Evolutionary conservation across 345 rosid species (phyloP).

Genomic region (Syzygium jambos): DNA sequence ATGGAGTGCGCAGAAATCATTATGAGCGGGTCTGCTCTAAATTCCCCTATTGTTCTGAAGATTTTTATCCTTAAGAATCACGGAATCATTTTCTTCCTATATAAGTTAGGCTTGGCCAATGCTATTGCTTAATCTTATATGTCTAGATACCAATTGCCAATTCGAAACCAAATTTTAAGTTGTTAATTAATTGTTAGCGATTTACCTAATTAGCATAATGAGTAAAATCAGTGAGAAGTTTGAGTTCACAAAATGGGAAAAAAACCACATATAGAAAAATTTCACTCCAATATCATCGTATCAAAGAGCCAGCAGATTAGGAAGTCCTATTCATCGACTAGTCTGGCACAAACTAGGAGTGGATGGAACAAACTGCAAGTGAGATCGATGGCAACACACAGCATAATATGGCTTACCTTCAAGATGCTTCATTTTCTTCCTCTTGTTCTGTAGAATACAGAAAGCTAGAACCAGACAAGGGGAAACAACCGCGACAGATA

Average conservation of each 20-base stretch:
- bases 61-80: not conserved
- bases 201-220: not conserved
- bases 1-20: not conserved
- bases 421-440: not conserved
- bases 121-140: not conserved
- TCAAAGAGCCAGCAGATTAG: not conserved
- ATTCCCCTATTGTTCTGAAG: not conserved
- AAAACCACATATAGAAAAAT: not conserved
- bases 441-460: not conserved
- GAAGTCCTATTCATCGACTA: not conserved
- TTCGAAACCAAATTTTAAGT: no score
- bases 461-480: not conserved
- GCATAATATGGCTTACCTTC: slow-evolving; percentile 3
- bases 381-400: not conserved
- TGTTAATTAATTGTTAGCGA: no score
- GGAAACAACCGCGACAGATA: not conserved
- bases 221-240: not conserved
- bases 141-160: no score
- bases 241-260: not conserved
- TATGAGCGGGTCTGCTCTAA: not conserved
- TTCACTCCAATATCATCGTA: not conserved
- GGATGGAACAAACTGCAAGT: not conserved
- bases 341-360: not conserved
- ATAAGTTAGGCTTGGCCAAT: not conserved
- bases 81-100: not conserved